phyloP scores from a whole-genome alignment of 2,329 filamentous ascomycete genomes.

The Canariomyces notabilis region DNA sequence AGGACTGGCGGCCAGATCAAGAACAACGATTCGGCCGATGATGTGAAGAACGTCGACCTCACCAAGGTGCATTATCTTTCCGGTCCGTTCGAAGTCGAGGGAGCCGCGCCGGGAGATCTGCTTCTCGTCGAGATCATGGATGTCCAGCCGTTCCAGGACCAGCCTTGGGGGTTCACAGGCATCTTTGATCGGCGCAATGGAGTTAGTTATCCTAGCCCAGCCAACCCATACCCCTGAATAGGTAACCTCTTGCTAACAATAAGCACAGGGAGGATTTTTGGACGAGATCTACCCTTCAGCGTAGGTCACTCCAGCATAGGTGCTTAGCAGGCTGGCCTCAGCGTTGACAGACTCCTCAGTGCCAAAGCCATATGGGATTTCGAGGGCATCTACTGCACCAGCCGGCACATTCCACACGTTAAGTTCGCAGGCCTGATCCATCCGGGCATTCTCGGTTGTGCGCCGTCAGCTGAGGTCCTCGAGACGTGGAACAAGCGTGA shows the following conservation, averaged over 20 bases:
- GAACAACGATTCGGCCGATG: constrained; percentile 87
- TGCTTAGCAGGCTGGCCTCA: background rate
- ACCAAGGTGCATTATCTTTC: constrained; percentile 83
- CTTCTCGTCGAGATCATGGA: constrained; percentile 88
- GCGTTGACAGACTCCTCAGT: constrained; percentile 19
- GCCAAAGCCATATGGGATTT: constrained; percentile 58
- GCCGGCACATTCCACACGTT: constrained; percentile 80
- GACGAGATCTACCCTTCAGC: constrained; percentile 83
- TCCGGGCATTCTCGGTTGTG: constrained; percentile 85
- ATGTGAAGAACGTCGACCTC: constrained; percentile 77
- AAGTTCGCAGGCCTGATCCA: constrained; percentile 87
- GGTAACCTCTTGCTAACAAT: background rate
- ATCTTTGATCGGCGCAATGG: constrained; percentile 77
- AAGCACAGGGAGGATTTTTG: constrained; percentile 64
- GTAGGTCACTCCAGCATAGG: constrained; percentile 39
- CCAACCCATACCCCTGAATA: background rate
- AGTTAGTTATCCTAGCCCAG: constrained; percentile 28
- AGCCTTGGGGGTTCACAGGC: constrained; percentile 87
- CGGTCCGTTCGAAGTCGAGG: constrained; percentile 82
- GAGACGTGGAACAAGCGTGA: constrained; percentile 81
- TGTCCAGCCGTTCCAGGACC: constrained; percentile 79
- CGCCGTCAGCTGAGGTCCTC: constrained; percentile 72
- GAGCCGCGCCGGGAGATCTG: constrained; percentile 78
- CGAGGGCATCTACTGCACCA: constrained; percentile 65
- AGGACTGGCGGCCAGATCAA: constrained; percentile 74